Evolutionary conservation across 179 eudicot genomes (phyloP).

Genomic region (Silene noctiflora): DNA sequence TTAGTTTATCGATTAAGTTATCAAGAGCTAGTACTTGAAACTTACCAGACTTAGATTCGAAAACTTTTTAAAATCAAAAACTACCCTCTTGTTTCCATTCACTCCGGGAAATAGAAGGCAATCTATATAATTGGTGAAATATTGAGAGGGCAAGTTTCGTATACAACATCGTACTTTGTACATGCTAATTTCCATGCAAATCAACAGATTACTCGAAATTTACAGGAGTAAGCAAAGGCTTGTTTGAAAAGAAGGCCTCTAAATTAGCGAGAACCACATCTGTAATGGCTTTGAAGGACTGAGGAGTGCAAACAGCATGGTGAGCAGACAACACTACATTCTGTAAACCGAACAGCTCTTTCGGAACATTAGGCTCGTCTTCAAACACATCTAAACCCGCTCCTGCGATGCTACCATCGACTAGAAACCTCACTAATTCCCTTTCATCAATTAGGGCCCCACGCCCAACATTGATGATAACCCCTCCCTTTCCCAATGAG

Average conservation of each 20-base stretch:
- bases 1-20: not conserved
- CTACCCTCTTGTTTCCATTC: not conserved
- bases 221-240: constrained; percentile 41
- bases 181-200: not conserved
- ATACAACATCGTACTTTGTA: too few relatives aligned
- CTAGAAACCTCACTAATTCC: constrained; percentile 48
- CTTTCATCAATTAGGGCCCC: constrained; percentile 58
- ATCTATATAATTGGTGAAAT: not conserved
- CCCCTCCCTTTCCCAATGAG: constrained; percentile 53
- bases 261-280: constrained; percentile 40
- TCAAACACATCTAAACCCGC: constrained; percentile 76
- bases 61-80: too few relatives aligned
- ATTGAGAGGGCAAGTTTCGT: not conserved
- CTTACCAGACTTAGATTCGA: too few relatives aligned
- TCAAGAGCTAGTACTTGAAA: too few relatives aligned
- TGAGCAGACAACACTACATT: constrained; percentile 71
- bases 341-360: constrained; percentile 54
- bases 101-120: not conserved
- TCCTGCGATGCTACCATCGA: constrained; percentile 49
- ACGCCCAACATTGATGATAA: constrained; percentile 61
- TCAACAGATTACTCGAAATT: constrained; percentile 19
- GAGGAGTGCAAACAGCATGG: constrained; percentile 47
- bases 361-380: constrained; percentile 61
- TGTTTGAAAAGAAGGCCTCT: constrained; percentile 57
- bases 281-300: constrained; percentile 35